Evolutionary conservation across 2,329 filamentous ascomycete species (phyloP), one percentile per base, ranked within the genome.

Genomic region (Trichoderma endophyticum): DNA sequence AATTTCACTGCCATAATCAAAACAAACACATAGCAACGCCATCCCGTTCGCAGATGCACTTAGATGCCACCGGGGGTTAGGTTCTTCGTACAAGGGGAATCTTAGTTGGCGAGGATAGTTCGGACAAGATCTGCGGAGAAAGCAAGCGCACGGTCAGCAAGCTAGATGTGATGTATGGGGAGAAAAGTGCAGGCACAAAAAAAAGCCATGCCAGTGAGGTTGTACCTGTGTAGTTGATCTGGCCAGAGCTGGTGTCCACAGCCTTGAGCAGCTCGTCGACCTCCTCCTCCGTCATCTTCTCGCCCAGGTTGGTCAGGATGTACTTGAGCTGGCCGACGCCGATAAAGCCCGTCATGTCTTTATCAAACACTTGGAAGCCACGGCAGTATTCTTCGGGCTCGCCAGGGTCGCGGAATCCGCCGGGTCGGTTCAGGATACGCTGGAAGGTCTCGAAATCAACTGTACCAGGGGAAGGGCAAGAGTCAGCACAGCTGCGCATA

Each of bases 251-350:
- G 73, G 95, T 97, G 82, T 99, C 96, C 75, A 98, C 95, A 0
- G 95, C 94, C 91, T 98, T 99, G 82, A 99, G 91, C 80, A 99
- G 88, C 88, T 99, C 96, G 82, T 98, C 95, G 63, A 99, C 96
- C 87, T 99, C 96, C 75, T 98, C 96, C 79, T 99, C 95, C 74
- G 92, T 93, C 94, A 99, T 98, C 88, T 98, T 98, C 91, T 99
- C 96, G 79, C 96, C 96, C 78, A 99, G 85, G 82, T 98, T 98
- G 71, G 96, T 99, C 79, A 99, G 85, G 81, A 99, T 95, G 85
- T 99, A 99, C 84, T 97, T 93, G 83, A 99, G 89, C 85, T 99
- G 96, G 72, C 96, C 96, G 75, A 98, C 95, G 71, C 95, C 96
- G 81, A 99, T 98, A 83, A 95, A 98, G 67, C 96, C 96, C 73